Base-by-base conservation (phyloP, 192 early-diverging fungal species). In the Geosiphon pyriformis region DNA sequence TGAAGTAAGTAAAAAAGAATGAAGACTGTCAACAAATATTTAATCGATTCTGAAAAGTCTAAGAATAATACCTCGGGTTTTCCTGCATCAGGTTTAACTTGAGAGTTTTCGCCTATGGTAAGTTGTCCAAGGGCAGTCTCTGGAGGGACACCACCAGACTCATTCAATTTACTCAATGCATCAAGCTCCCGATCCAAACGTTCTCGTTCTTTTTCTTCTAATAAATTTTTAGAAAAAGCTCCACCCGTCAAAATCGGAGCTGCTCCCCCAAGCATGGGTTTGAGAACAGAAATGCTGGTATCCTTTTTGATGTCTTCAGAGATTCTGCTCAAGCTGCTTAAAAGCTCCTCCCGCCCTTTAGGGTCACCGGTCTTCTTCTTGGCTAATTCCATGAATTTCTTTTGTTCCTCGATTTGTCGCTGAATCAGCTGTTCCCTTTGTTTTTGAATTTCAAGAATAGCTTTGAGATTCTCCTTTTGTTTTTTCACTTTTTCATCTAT, bases 371-470 rank as follows among this genome's bases (percentile, higher is more conserved):
- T 73, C 18, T 54, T 80, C 58, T 85, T 85, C 33, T 74, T 74
- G 4, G 73, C 75, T 17, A 83, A 54, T 47, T 80, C 78, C 72
- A 88, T 56, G 8, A 89, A 67, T 51, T 73, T 47, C 49, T 87
- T 87, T 62, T 88, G 82, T 52, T 82, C 80, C 31, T 88, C 83
- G n/a, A 87, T 77, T 53, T 89, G 85, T 17, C 75, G 73, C 17
- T 80, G 74, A 20, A 86, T 76, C 10, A 87, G 70, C 11, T 78
- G 73, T 22, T 80, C 80, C 70, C 83, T 83, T 63, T 87, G 76
- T 52, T 80, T 82, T 65, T 85, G 82, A 37, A 82, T 67, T 47
- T 86, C 80, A 30, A 74, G 63, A 58, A 82, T 70, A 1, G 75
- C 67, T 60, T 80, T 77, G 57, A 80, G 76, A 54, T 65, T 76